Conservation (phyloP, 108 stramenopile genomes). For the Seminavis robusta region DNA sequence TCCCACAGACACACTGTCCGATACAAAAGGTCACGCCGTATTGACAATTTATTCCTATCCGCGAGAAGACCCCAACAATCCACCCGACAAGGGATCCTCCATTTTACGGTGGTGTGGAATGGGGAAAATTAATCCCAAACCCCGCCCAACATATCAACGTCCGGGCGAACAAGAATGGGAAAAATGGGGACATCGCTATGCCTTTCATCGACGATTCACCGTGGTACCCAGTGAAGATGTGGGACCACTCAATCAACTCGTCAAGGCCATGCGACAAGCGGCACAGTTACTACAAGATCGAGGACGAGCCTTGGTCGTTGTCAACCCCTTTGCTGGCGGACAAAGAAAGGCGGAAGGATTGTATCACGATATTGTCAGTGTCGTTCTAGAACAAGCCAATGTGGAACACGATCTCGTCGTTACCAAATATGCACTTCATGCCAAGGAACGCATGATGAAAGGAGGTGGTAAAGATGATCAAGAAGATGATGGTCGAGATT, state of each 20-base stretch:
- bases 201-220: conserved; percentile 40
- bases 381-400: conserved; percentile 74
- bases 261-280: conserved; percentile 45
- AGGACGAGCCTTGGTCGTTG: conserved; percentile 48
- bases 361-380: conserved; percentile 46
- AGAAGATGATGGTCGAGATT: conserved; percentile 27
- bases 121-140: conserved; percentile 1
- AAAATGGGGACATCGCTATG: conserved; percentile 32
- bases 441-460: conserved; percentile 53
- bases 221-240: conserved; percentile 66
- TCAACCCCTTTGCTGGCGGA: conserved; percentile 74
- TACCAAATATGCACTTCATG: conserved; percentile 56
- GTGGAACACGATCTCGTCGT: conserved; percentile 51
- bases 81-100: no score
- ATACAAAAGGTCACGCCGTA: conserved; percentile 38
- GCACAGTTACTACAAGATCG: no score
- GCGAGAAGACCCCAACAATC: conserved; percentile 24
- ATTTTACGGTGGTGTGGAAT: conserved; percentile 23
- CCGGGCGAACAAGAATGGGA: conserved; percentile 6
- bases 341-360: conserved; percentile 34
- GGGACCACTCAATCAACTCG: conserved; percentile 30
- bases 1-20: conserved; percentile 4
- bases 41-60: conserved; percentile 64
- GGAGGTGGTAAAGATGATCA: conserved; percentile 8
- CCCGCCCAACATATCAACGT: background rate